A percentile compares a stretch with the other conserved stretches of the same genome.
Conservation (phyloP, 306 rosid species). For the Trifolium pratense region DNA sequence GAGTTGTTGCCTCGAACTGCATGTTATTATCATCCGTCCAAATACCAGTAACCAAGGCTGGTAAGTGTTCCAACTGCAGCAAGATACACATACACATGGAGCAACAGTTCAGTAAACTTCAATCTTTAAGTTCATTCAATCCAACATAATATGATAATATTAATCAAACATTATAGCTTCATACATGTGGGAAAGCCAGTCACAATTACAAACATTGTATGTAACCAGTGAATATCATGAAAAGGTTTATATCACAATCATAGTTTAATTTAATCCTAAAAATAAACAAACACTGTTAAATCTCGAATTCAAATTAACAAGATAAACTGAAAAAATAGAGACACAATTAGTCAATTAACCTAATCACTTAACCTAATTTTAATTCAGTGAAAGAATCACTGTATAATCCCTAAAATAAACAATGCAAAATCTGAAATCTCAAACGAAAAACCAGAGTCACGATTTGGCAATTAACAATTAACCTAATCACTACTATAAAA, state of each 20-base stretch:
- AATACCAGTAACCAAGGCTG: slow-evolving; percentile 89
- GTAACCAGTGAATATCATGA: background rate
- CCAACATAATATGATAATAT: background rate
- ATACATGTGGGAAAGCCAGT: background rate
- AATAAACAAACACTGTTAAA: background rate
- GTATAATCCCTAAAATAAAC: background rate
- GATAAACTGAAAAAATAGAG: background rate
- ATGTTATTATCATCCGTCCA: slow-evolving; percentile 70
- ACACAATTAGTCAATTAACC: slow-evolving; percentile 1
- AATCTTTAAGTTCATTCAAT: slow-evolving; percentile 3
- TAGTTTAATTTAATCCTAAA: background rate
- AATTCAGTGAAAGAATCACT: background rate
- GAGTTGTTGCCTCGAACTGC: slow-evolving; percentile 95
- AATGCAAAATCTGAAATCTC: background rate
- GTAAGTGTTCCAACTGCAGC: slow-evolving; percentile 92
- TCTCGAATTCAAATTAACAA: background rate
- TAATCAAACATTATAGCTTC: slow-evolving; percentile 2
- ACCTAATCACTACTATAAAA: background rate
- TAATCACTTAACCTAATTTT: background rate
- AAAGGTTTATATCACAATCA: slow-evolving; percentile 2
- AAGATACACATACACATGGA: background rate
- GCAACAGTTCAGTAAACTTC: slow-evolving; percentile 4
- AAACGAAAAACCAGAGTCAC: background rate
- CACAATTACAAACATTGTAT: background rate
- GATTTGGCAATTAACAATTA: background rate